Conservation (phyloP, 306 rosid genomes). For the Myrica gale region DNA sequence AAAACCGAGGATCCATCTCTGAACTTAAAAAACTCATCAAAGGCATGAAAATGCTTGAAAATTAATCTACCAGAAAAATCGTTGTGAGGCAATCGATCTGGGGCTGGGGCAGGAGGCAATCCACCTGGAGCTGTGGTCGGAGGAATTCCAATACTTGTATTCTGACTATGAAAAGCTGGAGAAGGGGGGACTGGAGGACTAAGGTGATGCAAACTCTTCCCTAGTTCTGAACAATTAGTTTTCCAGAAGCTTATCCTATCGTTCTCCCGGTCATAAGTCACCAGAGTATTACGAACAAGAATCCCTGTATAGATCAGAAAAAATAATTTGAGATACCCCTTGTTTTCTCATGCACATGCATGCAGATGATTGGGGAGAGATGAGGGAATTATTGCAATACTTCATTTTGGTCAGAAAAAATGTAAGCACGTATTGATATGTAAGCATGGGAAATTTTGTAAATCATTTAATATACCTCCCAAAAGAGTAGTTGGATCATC, state of each 20-base stretch:
- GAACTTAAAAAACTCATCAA: neutral
- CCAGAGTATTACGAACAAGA: conserved; percentile 88
- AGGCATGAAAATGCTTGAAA: conserved; percentile 21
- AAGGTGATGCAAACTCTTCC: conserved; percentile 65
- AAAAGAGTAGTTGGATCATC: conserved; percentile 89
- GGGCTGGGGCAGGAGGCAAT: conserved; percentile 30
- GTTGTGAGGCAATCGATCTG: conserved; percentile 42
- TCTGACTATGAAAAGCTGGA: conserved; percentile 37
- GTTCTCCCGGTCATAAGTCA: conserved; percentile 80
- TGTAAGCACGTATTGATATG: no score
- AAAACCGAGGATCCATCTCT: neutral
- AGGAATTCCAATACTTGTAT: conserved; percentile 31
- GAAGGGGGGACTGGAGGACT: conserved; percentile 53
- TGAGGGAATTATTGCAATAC: neutral
- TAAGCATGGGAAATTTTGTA: conserved; percentile 8
- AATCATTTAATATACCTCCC: conserved; percentile 61
- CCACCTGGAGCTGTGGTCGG: conserved; percentile 50
- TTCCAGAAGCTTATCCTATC: conserved; percentile 90
- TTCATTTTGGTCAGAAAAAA: neutral
- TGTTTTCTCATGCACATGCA: neutral
- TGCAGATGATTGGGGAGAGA: neutral
- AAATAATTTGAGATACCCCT: neutral
- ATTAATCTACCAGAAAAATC: conserved; percentile 49
- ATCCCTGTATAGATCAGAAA: conserved; percentile 53
- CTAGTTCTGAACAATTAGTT: conserved; percentile 92